Conservation (phyloP, 805 yeast species). For the Blastobotrys attinorum region DNA sequence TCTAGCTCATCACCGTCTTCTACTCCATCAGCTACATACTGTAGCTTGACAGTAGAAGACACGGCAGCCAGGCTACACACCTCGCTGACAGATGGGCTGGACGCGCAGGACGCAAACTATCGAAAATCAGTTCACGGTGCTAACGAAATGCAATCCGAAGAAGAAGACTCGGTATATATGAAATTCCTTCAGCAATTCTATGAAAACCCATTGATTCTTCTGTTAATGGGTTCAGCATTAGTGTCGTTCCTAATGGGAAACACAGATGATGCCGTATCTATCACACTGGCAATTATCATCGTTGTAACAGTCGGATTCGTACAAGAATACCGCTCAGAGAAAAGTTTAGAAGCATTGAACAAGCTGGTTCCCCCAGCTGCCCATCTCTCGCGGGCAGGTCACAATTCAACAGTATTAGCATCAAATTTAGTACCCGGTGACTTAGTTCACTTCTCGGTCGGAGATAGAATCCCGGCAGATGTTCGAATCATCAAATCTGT, state of each 20-base stretch:
- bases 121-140: constrained; percentile 71
- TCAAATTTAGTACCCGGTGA: constrained; percentile 93
- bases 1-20: too few relatives aligned
- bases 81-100: constrained; percentile 50
- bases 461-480: constrained; percentile 97
- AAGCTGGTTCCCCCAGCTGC: constrained; percentile 96
- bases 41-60: constrained; percentile 57
- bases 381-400: constrained; percentile 76
- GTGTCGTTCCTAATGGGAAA: constrained; percentile 91
- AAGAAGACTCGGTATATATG: constrained; percentile 60
- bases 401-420: constrained; percentile 76
- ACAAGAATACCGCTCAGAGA: constrained; percentile 93
- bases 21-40: constrained; percentile 58
- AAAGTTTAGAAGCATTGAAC: constrained; percentile 86
- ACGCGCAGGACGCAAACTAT: constrained; percentile 58
- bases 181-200: constrained; percentile 76
- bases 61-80: constrained; percentile 58
- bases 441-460: constrained; percentile 77
- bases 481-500: constrained; percentile 70
- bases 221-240: constrained; percentile 83
- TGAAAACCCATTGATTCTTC: constrained; percentile 83
- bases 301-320: constrained; percentile 97
- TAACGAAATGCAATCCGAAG: constrained; percentile 72
- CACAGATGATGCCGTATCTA: constrained; percentile 89
- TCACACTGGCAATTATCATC: constrained; percentile 82